These are phyloP conservation scores for Plasmodium billcollinsi DNA, from an alignment of 169 alveolate genomes.

Conservation along the genomic window DNA sequence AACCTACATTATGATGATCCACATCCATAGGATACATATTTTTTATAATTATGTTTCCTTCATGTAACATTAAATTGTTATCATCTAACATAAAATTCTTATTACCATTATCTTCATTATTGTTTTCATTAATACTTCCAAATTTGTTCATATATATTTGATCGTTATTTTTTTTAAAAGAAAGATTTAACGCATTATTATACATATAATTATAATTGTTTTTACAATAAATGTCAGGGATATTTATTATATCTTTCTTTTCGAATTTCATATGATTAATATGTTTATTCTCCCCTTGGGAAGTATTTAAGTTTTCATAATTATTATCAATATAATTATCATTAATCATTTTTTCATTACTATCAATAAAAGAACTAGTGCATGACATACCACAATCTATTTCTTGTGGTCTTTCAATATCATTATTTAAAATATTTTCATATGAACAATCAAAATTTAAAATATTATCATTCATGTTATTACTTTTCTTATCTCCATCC, in stretches of 20 bases:
- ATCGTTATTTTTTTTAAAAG: conserved; percentile 7
- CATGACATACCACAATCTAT: conserved; percentile 74
- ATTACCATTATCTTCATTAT: not conserved
- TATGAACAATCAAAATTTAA: conserved; percentile 44
- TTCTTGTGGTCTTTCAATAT: conserved; percentile 69
- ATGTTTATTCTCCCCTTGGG: too few species aligned
- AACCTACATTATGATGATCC: not conserved
- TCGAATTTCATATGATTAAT: too few species aligned
- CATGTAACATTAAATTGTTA: not conserved
- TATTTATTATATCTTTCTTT: too few species aligned
- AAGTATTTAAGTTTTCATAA: too few species aligned
- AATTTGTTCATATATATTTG: not conserved
- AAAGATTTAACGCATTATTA: conserved; percentile 8
- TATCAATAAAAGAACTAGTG: conserved; percentile 40
- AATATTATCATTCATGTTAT: not conserved
- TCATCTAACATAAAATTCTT: not conserved
- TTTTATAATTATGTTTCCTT: conserved; percentile 1
- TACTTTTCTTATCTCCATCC: not conserved
- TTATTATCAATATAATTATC: not conserved
- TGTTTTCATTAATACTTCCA: not conserved
- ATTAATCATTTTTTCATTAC: conserved; percentile 8
- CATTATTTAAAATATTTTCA: conserved; percentile 42
- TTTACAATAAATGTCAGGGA: too few species aligned
- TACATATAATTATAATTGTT: not conserved
- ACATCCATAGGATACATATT: conserved; percentile 2